Evolutionary conservation across 805 yeast genomes (phyloP).

Genomic region (Candida sphagnicola): DNA sequence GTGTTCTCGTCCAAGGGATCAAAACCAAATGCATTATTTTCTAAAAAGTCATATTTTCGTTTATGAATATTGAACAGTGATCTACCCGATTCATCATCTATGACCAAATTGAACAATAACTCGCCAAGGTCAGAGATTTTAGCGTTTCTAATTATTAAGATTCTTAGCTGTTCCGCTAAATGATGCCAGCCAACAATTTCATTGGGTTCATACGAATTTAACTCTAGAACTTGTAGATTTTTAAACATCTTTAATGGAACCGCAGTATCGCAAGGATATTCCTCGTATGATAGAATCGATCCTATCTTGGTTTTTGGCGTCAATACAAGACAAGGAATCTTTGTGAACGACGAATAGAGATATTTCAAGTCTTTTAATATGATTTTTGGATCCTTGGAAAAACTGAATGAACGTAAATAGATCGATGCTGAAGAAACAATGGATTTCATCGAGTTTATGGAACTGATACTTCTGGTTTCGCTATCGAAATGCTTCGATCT

Average conservation of each 20-base stretch:
- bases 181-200: conserved; percentile 65
- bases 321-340: conserved; percentile 58
- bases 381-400: conserved; percentile 39
- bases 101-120: conserved; percentile 47
- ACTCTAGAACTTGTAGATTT: conserved; percentile 58
- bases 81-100: conserved; percentile 48
- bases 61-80: conserved; percentile 25
- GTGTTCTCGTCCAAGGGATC: conserved; percentile 7
- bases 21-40: neutral
- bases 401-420: conserved; percentile 33
- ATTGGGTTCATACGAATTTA: conserved; percentile 58
- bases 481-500: conserved; percentile 37
- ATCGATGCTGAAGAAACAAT: conserved; percentile 40
- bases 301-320: conserved; percentile 58
- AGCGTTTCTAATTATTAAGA: conserved; percentile 50
- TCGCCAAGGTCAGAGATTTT: conserved; percentile 52
- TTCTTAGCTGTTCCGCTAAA: conserved; percentile 50
- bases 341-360: conserved; percentile 59
- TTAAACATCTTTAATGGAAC: conserved; percentile 62
- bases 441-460: conserved; percentile 56
- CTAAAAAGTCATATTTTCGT: conserved; percentile 8
- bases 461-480: conserved; percentile 48
- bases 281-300: conserved; percentile 59
- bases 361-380: conserved; percentile 51
- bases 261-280: conserved; percentile 67